Evolutionary conservation across 2,329 filamentous ascomycete species (phyloP).

Genomic region (Diaporthe longicolla): DNA sequence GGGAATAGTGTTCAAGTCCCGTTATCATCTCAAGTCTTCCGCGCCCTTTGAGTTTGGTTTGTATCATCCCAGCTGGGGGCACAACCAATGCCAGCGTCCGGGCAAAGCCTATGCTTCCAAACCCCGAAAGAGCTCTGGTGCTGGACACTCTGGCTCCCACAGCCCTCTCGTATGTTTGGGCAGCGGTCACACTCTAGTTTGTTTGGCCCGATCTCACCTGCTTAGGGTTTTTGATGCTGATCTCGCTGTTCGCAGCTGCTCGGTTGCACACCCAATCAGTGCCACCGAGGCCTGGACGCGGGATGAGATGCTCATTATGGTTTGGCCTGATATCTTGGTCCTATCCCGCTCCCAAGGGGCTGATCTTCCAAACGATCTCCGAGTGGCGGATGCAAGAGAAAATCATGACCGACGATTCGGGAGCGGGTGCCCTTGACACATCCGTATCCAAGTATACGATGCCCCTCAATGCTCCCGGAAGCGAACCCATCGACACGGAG

Average conservation of each 20-base stretch:
- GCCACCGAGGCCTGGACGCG: constrained; percentile 22
- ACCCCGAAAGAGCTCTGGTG: background rate
- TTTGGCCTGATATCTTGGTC: constrained; percentile 32
- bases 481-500: constrained; percentile 13
- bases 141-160: background rate
- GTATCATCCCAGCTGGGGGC: constrained; percentile 14
- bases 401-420: constrained; percentile 27
- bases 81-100: constrained; percentile 18
- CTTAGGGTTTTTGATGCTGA: constrained; percentile 9
- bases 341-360: background rate
- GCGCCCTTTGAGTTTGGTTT: constrained; percentile 19
- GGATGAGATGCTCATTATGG: constrained; percentile 20
- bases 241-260: constrained; percentile 20
- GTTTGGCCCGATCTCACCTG: constrained; percentile 29
- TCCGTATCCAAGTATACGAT: background rate
- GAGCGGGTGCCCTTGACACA: constrained; percentile 10
- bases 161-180: constrained; percentile 24
- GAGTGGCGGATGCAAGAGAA: constrained; percentile 24
- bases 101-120: constrained; percentile 24
- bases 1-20: background rate
- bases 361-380: constrained; percentile 30
- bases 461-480: constrained; percentile 10
- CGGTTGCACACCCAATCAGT: background rate
- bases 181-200: constrained; percentile 5
- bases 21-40: constrained; percentile 6